Evolutionary conservation across 306 rosid genomes (phyloP).

Genomic region (Rubus idaeus): DNA sequence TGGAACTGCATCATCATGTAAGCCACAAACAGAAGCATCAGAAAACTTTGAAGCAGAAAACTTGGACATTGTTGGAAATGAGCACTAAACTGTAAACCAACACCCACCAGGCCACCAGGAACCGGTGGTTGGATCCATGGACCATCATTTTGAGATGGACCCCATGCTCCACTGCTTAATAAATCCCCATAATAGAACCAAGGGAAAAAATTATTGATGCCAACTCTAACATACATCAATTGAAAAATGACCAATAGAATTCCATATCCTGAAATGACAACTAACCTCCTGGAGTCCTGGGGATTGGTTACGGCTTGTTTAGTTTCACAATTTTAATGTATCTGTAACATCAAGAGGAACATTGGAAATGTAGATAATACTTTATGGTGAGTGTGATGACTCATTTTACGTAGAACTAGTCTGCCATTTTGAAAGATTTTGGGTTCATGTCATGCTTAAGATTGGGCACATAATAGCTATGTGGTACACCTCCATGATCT

Average conservation of each 20-base stretch:
- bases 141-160: background rate
- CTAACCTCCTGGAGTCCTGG: too few species aligned
- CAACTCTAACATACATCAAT: background rate
- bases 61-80: background rate
- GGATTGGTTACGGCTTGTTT: background rate
- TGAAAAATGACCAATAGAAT: background rate
- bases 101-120: too few species aligned
- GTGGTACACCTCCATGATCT: background rate
- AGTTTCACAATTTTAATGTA: background rate
- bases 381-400: background rate
- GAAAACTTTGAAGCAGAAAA: background rate
- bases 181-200: background rate
- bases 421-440: background rate
- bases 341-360: background rate
- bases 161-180: background rate
- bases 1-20: background rate
- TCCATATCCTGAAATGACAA: background rate
- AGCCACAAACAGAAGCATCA: background rate
- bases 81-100: background rate
- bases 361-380: background rate
- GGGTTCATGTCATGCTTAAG: background rate
- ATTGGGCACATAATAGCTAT: background rate
- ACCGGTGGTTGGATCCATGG: background rate
- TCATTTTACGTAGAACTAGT: background rate
- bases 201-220: background rate